These are phyloP conservation scores for Neurospora sp. DNA, from an alignment of 495 filamentous ascomycete genomes.

Conservation along the genomic window DNA sequence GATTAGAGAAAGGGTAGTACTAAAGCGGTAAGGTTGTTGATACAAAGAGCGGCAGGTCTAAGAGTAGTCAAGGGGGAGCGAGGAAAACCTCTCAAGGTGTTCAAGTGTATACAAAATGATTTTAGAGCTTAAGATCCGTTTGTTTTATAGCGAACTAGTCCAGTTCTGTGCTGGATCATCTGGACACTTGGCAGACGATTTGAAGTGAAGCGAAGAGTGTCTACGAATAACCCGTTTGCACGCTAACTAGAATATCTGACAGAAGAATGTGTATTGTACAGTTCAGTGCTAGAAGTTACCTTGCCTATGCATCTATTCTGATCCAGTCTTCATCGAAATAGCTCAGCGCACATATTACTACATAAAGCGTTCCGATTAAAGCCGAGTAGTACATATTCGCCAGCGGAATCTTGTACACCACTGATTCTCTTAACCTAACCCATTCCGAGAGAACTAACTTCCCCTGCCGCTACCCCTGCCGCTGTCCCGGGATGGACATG, in stretches of 20 bases:
- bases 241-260: not conserved
- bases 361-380: no score
- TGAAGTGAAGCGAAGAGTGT: not conserved
- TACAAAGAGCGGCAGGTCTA: not conserved
- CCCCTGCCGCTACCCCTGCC: no score
- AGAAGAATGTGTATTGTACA: not conserved
- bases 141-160: not conserved
- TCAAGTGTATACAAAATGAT: not conserved
- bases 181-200: not conserved
- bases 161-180: no score
- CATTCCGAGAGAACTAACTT: not conserved
- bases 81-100: not conserved
- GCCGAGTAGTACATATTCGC: not conserved
- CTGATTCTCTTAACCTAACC: not conserved
- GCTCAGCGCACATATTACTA: no score
- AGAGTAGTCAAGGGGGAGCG: not conserved
- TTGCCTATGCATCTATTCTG: no score
- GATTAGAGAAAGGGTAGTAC: not conserved
- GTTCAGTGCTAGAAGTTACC: no score
- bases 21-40: not conserved
- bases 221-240: not conserved
- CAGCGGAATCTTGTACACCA: not conserved
- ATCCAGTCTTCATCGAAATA: no score
- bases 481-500: no score
- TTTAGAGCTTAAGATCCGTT: not conserved